Conservation (phyloP, 2,329 filamentous ascomycete genomes). For the Diaporthe ilicicola region DNA sequence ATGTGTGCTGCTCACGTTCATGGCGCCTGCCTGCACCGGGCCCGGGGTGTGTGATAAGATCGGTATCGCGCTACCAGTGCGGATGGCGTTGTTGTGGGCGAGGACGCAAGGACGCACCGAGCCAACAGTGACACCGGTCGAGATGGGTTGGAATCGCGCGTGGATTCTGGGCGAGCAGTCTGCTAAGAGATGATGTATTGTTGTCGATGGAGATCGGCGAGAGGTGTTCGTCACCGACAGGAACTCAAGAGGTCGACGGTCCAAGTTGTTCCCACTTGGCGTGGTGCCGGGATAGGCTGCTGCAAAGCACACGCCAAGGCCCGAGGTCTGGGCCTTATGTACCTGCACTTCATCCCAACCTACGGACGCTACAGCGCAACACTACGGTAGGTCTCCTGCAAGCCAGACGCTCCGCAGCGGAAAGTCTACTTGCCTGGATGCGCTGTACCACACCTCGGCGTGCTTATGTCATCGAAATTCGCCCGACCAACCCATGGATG, state of each 20-base stretch:
- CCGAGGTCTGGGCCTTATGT: neutral
- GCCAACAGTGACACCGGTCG: neutral
- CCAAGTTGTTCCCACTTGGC: slow-evolving; percentile 21
- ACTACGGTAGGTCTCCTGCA: neutral
- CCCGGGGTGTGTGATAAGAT: slow-evolving; percentile 20
- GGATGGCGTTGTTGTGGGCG: neutral
- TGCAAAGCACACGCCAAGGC: slow-evolving; percentile 11
- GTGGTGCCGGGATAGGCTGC: slow-evolving; percentile 17
- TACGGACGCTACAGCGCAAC: neutral
- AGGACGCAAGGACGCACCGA: neutral
- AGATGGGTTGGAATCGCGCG: neutral
- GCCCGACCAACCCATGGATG: neutral
- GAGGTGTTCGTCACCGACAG: slow-evolving; percentile 13
- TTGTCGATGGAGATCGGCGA: slow-evolving; percentile 6
- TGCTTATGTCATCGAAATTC: slow-evolving; percentile 16
- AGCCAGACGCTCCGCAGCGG: slow-evolving; percentile 5
- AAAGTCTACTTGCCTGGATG: slow-evolving; percentile 1
- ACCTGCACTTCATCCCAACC: neutral
- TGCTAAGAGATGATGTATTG: neutral
- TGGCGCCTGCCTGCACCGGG: slow-evolving; percentile 44
- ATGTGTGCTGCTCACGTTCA: slow-evolving; percentile 60
- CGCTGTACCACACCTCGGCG: neutral
- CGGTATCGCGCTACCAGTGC: slow-evolving; percentile 20
- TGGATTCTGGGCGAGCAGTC: neutral
- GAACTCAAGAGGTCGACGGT: slow-evolving; percentile 17